Evolutionary conservation across 2,329 filamentous ascomycete genomes (phyloP), one percentile per base, ranked within the genome.

Genomic region (Cyphellophora attinorum): DNA sequence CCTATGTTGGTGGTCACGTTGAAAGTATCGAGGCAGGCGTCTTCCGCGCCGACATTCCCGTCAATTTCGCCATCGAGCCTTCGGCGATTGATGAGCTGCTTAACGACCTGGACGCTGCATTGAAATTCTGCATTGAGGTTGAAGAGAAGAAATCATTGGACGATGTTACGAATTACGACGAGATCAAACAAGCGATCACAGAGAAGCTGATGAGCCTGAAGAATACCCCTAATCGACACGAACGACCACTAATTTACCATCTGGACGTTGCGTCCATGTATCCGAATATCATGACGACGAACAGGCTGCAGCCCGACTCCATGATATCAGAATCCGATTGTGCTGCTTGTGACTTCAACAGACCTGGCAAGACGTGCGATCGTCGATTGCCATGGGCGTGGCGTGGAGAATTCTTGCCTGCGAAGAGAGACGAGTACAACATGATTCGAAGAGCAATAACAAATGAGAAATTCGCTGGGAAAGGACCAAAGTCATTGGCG

Each of bases 211-310:
- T 72, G 34, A 70, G 77, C 42, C 67, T 98, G 34, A 93, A 83
- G 56, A 70, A 79, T 33, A 91, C 80, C 1, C 89, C 91, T 1
- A 86, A 93, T 50, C 74, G 91, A 43, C 77, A 69, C 48, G 91
- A 98, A 57, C 69, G 78, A 28, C 91, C 91, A 4, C 73, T 93
- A 19, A 98, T 98, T 46, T 98, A 98, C 61, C 91, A 98, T 69
- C 68, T 98, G 62, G 91, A 98, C 54, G 93, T 98, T 39, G 91
- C 91, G 12, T 95, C 91, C 40, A 98, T 98, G 91, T 98, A 98
- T 56, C 91, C 91, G 6, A 98, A 98, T 59, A 98, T 98, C 57
- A 98, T 98, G 93, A 98, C 93, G 2, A 98, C 91, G 1, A 98
- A 98, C 58, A 82, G 91, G 57, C 62, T 98, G 30, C 91, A 98